phyloP scores from a whole-genome alignment of 345 rosid genomes.

The Eucalyptus erythrocorys region DNA sequence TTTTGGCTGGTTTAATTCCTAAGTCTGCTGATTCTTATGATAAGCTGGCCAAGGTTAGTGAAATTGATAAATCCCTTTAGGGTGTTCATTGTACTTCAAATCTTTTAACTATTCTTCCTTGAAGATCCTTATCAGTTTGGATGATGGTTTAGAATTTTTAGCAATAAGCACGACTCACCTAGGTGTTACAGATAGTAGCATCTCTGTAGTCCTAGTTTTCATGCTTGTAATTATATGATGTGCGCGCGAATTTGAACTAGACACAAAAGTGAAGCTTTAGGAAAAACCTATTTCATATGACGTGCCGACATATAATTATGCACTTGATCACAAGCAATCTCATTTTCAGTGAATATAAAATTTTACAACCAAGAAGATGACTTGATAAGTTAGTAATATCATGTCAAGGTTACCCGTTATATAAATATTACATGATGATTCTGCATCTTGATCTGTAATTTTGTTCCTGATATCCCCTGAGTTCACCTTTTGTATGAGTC shows the following conservation, averaged over 20 bases:
- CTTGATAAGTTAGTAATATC: not conserved
- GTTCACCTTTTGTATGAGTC: not conserved
- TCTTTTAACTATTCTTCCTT: not conserved
- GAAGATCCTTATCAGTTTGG: not conserved
- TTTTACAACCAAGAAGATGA: not conserved
- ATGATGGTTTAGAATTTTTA: not conserved
- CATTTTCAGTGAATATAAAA: not conserved
- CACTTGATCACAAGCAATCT: not conserved
- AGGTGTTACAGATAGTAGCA: not conserved
- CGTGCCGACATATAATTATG: not conserved
- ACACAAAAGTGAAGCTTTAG: not conserved
- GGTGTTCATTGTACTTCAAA: not conserved
- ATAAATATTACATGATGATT: not conserved
- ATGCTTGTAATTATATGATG: not conserved
- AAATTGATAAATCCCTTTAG: not conserved
- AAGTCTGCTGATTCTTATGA: slow-evolving; percentile 62
- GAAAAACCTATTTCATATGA: not conserved
- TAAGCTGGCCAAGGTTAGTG: slow-evolving; percentile 48
- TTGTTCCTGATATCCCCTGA: not conserved
- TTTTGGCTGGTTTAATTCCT: slow-evolving; percentile 40
- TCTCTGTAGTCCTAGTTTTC: not conserved
- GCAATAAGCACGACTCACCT: not conserved
- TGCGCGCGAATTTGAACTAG: not conserved
- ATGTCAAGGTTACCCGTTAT: not conserved
- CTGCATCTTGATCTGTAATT: not conserved